Evolutionary conservation across 139 green algal species (phyloP).

Genomic region (Picochlorum sp.): DNA sequence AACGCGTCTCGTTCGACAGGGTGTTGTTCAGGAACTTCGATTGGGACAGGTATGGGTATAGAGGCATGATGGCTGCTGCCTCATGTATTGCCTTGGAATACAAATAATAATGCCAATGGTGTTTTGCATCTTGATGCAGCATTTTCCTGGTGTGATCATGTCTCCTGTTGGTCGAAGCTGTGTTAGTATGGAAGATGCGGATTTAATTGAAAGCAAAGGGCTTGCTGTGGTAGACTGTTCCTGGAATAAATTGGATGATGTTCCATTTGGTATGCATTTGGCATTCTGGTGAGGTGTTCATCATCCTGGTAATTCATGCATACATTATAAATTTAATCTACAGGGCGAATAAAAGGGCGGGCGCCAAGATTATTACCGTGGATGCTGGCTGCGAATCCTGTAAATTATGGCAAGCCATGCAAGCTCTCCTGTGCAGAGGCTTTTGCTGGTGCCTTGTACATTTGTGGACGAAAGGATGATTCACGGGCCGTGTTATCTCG

Average conservation of each 20-base stretch:
- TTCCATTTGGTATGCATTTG: constrained; percentile 68
- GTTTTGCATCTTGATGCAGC: constrained; percentile 4
- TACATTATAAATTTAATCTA: too few species aligned
- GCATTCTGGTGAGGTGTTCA: background rate
- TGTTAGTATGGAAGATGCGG: constrained; percentile 70
- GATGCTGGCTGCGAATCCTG: constrained; percentile 93
- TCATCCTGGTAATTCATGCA: too few species aligned
- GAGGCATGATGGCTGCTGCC: background rate
- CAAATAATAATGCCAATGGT: background rate
- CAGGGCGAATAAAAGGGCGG: constrained; percentile 60
- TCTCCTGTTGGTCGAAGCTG: constrained; percentile 50
- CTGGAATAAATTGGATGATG: constrained; percentile 92
- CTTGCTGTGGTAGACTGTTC: constrained; percentile 98
- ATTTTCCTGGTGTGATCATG: constrained; percentile 78
- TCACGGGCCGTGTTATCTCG: constrained; percentile 51
- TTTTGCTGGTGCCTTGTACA: constrained; percentile 72
- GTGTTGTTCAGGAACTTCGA: constrained; percentile 65
- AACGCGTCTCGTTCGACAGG: constrained; percentile 52
- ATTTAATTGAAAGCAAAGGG: constrained; percentile 67
- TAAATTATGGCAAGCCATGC: constrained; percentile 90
- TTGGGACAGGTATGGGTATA: constrained; percentile 41
- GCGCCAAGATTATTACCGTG: constrained; percentile 86
- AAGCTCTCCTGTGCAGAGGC: constrained; percentile 97
- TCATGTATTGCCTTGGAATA: background rate
- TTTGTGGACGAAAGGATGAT: constrained; percentile 64